A percentile compares a stretch with the other conserved stretches of the same genome.
phyloP scores from a whole-genome alignment of 805 yeast species.

The Zygotorulaspora chibaensis region DNA sequence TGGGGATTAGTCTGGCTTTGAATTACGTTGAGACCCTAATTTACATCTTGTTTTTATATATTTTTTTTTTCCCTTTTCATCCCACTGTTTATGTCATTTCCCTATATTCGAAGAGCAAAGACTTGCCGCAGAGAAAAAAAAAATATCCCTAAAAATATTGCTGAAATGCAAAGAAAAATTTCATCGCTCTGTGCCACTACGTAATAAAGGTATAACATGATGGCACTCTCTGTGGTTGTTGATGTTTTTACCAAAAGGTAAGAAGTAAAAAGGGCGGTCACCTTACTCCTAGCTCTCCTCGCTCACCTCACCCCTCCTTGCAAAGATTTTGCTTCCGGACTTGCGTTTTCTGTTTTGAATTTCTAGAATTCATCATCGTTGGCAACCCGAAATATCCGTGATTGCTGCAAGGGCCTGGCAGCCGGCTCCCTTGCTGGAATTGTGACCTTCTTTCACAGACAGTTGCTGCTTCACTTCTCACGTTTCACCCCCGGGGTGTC shows the following conservation, averaged over 20 bases:
- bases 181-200: not conserved
- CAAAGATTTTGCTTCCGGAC: not conserved
- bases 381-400: not conserved
- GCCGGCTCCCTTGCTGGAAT: not conserved
- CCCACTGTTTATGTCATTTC: not conserved
- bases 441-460: no score
- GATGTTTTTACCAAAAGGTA: no score
- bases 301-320: no score
- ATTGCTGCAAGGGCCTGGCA: not conserved
- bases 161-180: constrained; percentile 1
- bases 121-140: not conserved
- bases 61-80: not conserved
- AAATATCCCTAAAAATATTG: not conserved
- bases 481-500: no score
- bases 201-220: not conserved
- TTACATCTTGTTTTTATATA: not conserved
- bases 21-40: not conserved
- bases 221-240: no score
- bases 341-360: not conserved
- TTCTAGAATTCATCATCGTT: not conserved
- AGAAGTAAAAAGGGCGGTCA: no score
- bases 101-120: constrained; percentile 1
- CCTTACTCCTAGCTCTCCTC: no score
- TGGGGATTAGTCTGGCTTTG: not conserved
- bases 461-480: no score